A percentile compares a stretch with the other conserved stretches of the same genome.
These are phyloP conservation scores for Erysimum cheiranthoides DNA, from an alignment of 345 rosid genomes.

Conservation along the genomic window DNA sequence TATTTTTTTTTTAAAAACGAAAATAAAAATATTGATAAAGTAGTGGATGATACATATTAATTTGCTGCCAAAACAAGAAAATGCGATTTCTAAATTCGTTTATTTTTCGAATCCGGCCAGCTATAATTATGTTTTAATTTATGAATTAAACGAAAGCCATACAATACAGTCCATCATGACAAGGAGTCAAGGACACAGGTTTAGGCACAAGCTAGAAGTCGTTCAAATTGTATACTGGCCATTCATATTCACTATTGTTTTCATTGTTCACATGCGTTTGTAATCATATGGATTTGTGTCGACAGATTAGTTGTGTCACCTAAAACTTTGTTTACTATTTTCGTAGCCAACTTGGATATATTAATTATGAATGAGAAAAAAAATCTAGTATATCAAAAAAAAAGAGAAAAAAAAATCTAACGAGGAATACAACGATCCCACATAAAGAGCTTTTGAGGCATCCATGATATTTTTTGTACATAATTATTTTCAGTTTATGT, in stretches of 20 bases:
- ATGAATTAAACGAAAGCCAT: neutral
- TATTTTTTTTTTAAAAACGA: too few species aligned
- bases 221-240: conserved; percentile 9
- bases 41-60: neutral
- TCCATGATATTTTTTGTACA: too few species aligned
- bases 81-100: neutral
- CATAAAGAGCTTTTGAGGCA: too few species aligned
- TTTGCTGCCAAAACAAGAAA: neutral
- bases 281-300: neutral
- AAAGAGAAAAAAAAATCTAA: too few species aligned
- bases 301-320: neutral
- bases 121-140: neutral
- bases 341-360: neutral
- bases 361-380: too few species aligned
- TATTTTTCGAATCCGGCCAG: neutral
- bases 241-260: neutral
- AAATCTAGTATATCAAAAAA: too few species aligned
- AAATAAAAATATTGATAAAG: too few species aligned
- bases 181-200: conserved; percentile 7
- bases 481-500: too few species aligned
- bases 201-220: conserved; percentile 14
- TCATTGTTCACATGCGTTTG: conserved; percentile 33
- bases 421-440: too few species aligned
- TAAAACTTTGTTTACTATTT: neutral
- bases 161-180: neutral